Conservation (phyloP, 352 stramenopile genomes). For the Globisporangium yorkense region DNA sequence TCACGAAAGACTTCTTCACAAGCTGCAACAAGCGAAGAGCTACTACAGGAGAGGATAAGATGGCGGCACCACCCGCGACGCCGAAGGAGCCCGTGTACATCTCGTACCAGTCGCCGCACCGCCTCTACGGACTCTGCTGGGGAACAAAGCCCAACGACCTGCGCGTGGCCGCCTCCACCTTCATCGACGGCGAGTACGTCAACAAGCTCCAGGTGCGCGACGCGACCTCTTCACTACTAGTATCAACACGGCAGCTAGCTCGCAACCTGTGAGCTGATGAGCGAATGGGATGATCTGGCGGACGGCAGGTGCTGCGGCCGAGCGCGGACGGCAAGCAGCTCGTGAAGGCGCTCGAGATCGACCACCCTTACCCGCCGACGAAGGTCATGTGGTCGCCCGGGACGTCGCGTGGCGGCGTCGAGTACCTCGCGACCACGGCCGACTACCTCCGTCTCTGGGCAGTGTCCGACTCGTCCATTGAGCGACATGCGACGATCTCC, state of each 20-base stretch:
- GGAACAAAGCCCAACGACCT: slow-evolving; percentile 48
- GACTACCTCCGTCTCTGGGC: slow-evolving; percentile 84
- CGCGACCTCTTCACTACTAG: neutral
- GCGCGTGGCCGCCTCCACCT: slow-evolving; percentile 66
- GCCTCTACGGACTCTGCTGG: slow-evolving; percentile 79
- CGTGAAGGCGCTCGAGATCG: slow-evolving; percentile 60
- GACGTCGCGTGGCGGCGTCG: slow-evolving; percentile 34
- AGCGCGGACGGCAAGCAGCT: slow-evolving; percentile 47
- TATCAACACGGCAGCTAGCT: neutral
- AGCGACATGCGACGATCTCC: slow-evolving; percentile 64
- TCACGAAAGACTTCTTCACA: too few species aligned
- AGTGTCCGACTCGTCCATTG: slow-evolving; percentile 67
- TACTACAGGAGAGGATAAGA: neutral
- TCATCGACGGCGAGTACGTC: slow-evolving; percentile 80
- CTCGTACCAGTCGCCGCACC: slow-evolving; percentile 56
- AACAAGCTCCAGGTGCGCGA: slow-evolving; percentile 83
- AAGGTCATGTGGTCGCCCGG: slow-evolving; percentile 86
- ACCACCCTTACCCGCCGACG: slow-evolving; percentile 83
- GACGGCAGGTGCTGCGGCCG: slow-evolving; percentile 50
- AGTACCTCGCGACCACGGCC: slow-evolving; percentile 75
- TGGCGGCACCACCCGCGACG: neutral
- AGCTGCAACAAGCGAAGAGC: neutral
- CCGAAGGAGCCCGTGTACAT: slow-evolving; percentile 39
- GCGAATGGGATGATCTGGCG: neutral
- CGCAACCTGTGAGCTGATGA: too few species aligned